These are phyloP conservation scores for Aaosphaeria pasadenensis DNA, from an alignment of 2,329 filamentous ascomycete genomes.

Conservation along the genomic window DNA sequence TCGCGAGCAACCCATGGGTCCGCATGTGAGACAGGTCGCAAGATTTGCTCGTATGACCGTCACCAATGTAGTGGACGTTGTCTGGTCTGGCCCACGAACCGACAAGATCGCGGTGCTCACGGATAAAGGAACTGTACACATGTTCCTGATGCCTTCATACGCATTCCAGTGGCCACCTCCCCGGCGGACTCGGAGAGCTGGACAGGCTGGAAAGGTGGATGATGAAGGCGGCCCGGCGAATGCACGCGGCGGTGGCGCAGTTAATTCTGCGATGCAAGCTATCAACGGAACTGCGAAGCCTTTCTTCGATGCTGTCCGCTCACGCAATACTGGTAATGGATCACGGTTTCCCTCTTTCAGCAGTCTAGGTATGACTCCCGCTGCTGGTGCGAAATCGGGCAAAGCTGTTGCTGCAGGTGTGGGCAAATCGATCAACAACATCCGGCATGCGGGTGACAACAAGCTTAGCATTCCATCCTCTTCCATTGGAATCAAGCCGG, in stretches of 20 bases:
- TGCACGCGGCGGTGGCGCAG: slow-evolving; percentile 28
- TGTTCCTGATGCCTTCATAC: slow-evolving; percentile 79
- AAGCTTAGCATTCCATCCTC: slow-evolving; percentile 65
- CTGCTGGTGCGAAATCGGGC: slow-evolving; percentile 60
- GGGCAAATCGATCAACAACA: slow-evolving; percentile 67
- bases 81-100: slow-evolving; percentile 78
- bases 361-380: slow-evolving; percentile 39
- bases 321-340: slow-evolving; percentile 28
- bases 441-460: slow-evolving; percentile 73
- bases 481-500: slow-evolving; percentile 51
- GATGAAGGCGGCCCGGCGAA: slow-evolving; percentile 29
- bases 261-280: slow-evolving; percentile 41
- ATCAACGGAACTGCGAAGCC: slow-evolving; percentile 43
- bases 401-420: slow-evolving; percentile 72
- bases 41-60: slow-evolving; percentile 90
- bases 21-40: slow-evolving; percentile 74
- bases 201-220: slow-evolving; percentile 18
- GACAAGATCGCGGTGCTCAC: slow-evolving; percentile 87
- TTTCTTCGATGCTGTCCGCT: slow-evolving; percentile 36
- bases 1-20: slow-evolving; percentile 32
- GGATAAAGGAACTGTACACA: slow-evolving; percentile 90
- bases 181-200: slow-evolving; percentile 37
- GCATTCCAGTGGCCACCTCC: slow-evolving; percentile 87
- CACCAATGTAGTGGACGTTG: slow-evolving; percentile 84
- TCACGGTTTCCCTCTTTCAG: slow-evolving; percentile 33